Evolutionary conservation across 805 yeast genomes (phyloP), one percentile per base, ranked within the genome.

Genomic region (Nakazawaea molendinolei): DNA sequence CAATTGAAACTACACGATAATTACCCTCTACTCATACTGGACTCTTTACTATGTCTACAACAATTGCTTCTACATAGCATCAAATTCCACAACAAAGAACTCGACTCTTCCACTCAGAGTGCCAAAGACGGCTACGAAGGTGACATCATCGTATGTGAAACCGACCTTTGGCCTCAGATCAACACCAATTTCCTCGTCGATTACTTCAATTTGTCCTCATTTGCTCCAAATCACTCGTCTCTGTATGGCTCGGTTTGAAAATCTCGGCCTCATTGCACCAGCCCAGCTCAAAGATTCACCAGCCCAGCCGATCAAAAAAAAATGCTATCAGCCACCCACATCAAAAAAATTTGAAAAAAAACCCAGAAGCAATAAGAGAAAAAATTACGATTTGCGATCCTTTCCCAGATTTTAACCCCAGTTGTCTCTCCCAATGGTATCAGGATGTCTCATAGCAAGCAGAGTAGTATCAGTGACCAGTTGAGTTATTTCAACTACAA

Each of bases 81-180:
- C n/a, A 42, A 43, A 8, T 46, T 46, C 23, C 29, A 19, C n/a
- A 17, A 31, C 22, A 27, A n/a, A 20, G 22, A 15, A 18, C 25
- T 14, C 23, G 31, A 27, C 21, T 28, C 22, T n/a, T 23, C 16
- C 12, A 21, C 23, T 16, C 17, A 23, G 10, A 4, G 8, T 8
- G 14, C 8, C 14, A 44, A 44, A 27, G 46, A 45, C 20, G 45
- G 45, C n/a, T 41, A 36, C 15, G 48, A 46, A 25, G 47, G 45
- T 2, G 20, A 42, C 8, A 22, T 47, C 5, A 27, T 33, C 8
- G 28, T 47, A 2, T 41, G 43, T 25, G 41, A 39, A n/a, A 36
- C 42, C n/a, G 48, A 48, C 15, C 17, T 48, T 34, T 42, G 40
- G 24, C 50, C 50, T 5, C 28, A 29, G 4, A 12, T 31, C 16